Evolutionary conservation across 2,329 filamentous ascomycete genomes (phyloP), one percentile per base, ranked within the genome.

Genomic region (Diaporthe velutina): DNA sequence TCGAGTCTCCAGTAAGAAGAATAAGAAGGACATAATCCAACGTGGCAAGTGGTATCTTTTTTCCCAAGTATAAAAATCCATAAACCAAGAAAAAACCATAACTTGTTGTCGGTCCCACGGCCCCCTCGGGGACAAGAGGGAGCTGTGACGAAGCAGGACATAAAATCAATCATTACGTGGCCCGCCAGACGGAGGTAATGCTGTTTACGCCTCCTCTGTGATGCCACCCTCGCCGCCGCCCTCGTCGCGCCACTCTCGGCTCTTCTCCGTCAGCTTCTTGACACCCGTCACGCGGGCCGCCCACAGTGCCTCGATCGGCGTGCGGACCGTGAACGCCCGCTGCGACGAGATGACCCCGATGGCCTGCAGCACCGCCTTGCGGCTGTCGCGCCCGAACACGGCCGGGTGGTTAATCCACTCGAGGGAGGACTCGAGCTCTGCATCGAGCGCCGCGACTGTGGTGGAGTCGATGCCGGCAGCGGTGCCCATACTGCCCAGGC

Each of bases 401-500:
- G 96, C 96, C 1, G 97, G 97, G 81, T 99, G 97, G 81, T 94
- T 95, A 83, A 99, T 98, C 97, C 97, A 99, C 84, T 99, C 97
- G 22, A 99, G 87, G 68, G 94, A 95, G 45, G 94, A 91, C 82
- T 98, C 95, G 45, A 99, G 90, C 83, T 99, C 97, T 1, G 94
- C 91, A 82, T 99, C 97, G 25, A 99, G 91, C 3, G 97, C 96
- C 33, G 91, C 88, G 80, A 98, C 96, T 0, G 94, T 97, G 48
- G 88, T 88, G 8, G 90, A 85, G 80, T 99, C 97, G 73, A 99
- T 96, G n/a, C 95, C 94, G 9, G 92, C 90, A 10, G 84, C 80
- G 13, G 81, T 83, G 66, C 79, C 78, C 78, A 81, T 81, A 55
- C 77, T 40, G 85, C 90, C 78, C 83, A 93, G 74, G 83, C 89